Evolutionary conservation across 495 filamentous ascomycete species (phyloP), one percentile per base, ranked within the genome.

Genomic region (Lophiostoma macrostomum): DNA sequence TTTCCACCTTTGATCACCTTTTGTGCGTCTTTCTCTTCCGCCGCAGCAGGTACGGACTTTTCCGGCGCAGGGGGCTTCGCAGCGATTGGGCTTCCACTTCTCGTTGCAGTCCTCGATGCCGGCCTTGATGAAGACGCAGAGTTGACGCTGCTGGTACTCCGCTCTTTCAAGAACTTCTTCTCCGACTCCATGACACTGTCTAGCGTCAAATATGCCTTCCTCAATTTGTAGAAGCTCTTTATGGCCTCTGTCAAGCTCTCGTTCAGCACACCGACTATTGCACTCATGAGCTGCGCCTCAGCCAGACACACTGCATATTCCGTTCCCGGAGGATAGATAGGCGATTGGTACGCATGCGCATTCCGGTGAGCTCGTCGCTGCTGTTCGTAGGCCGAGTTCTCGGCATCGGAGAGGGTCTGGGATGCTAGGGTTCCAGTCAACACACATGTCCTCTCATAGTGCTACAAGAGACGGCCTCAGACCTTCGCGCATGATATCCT

Each of bases 181-280:
- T 86, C 83, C 60, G 79, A 80, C 42, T 81, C 77, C 52, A 80
- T 58, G 50, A 98, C 86, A 4, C 76, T 78, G 66, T 96, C 85
- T 14, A 98, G 73, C 3, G 91, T 86, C 20, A 87, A 73, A 64
- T 86, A 97, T 5, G 93, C 93, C 61, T 91, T 96, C 55, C 94
- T 77, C 65, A 98, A 66, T 67, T 91, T 93, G 66, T 96, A 96
- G 58, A 97, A 96, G 1, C 88, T 88, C 68, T 84, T 87, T 64
- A 98, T 79, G 37, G 82, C 89, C 60, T 97, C 93, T 0, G 91
- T 93, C 58, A 97, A 71, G 61, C 88, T 96, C 68, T 97, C 93
- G 53, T 91, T 94, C 59, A 96, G 73, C 7, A 97, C 86, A 0
- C 80, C 88, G 4, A 96, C 80, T 13, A 98, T 85, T 5, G 93